Percentiles rank a stretch among this genome's conserved stretches.
Evolutionary conservation across 1,284 basidiomycete species (phyloP).

Genomic region (Ceraceosorus guamensis): DNA sequence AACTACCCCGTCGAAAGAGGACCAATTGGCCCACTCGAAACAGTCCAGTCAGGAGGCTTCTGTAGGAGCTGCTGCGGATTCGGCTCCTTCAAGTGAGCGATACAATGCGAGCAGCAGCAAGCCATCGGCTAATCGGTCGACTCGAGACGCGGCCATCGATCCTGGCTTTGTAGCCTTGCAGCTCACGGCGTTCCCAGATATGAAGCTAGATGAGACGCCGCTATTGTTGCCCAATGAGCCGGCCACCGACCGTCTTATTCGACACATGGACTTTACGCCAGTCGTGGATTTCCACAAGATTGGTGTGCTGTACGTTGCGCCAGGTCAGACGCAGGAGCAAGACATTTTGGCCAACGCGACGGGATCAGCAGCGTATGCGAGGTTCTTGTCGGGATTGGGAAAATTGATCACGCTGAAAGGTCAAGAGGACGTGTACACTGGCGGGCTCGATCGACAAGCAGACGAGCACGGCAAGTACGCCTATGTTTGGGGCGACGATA

Average conservation of each 20-base stretch:
- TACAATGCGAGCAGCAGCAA: background rate
- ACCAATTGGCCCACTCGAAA: background rate
- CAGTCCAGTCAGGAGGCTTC: background rate
- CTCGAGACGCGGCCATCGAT: conserved; percentile 56
- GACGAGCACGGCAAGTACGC: conserved; percentile 60
- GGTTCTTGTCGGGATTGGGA: conserved; percentile 83
- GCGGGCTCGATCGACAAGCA: conserved; percentile 77
- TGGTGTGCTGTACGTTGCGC: conserved; percentile 90
- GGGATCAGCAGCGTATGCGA: conserved; percentile 88
- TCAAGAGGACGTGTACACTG: conserved; percentile 74
- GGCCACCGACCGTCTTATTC: conserved; percentile 60
- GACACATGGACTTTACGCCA: conserved; percentile 73
- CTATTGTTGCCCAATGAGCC: conserved; percentile 53
- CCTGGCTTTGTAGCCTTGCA: conserved; percentile 82
- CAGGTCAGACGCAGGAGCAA: conserved; percentile 73
- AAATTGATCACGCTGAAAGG: conserved; percentile 81
- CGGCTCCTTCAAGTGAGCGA: background rate
- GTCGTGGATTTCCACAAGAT: conserved; percentile 98
- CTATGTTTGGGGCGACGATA: conserved; percentile 98
- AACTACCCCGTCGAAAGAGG: no score
- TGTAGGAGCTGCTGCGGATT: background rate
- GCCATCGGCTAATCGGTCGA: background rate
- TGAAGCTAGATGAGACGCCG: conserved; percentile 43
- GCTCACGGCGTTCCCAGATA: conserved; percentile 56
- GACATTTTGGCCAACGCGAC: conserved; percentile 86